Evolutionary conservation across 495 filamentous ascomycete species (phyloP), one percentile per base, ranked within the genome.

Genomic region (Hypomontagnella monticulosa): DNA sequence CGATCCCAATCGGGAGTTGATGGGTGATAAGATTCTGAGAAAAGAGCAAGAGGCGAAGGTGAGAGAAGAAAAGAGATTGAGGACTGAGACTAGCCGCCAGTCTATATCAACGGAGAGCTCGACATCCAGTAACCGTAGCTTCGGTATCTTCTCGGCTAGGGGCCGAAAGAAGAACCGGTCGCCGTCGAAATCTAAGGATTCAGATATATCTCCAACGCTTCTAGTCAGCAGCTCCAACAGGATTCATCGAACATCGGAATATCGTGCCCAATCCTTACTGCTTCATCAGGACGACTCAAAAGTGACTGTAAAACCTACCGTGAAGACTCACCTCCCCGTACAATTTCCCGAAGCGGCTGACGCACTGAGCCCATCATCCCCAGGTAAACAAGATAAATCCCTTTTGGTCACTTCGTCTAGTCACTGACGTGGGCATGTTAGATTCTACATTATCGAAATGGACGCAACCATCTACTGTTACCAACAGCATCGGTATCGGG

Each of bases 391-490:
- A 23, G 14, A 14, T 30, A 38, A 23, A 32, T 4, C 14, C 16
- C 27, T 40, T 27, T 30, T 43, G 8, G 49, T 27, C n/a, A 4
- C 14, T 34, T 33, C 40, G n/a, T 8, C 27, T 14, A 33, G 16
- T 55, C 18, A 37, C 61, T 71, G 14, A 74, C 53, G 14, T 38
- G 3, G n/a, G 18, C 9, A 15, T 47, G 2, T 10, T 61, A 79
- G 81, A 78, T 60, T 81, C 79, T 1, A 73, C 75, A 6, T 56
- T 79, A 27, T 82, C 80, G 0, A 79, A 72, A 67, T 71, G 76
- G 64, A 80, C 76, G 14, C 68, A 76, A 3, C 44, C 71, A 23
- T 77, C 79, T 40, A 63, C 71, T 23, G 69, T 73, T 18, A 72
- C 74, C 27, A 67, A 73, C 20, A 71, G 69, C 36, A 70, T 66